Base-by-base conservation (phyloP, 2,329 filamentous ascomycete species). In the Talaromyces sp. region DNA sequence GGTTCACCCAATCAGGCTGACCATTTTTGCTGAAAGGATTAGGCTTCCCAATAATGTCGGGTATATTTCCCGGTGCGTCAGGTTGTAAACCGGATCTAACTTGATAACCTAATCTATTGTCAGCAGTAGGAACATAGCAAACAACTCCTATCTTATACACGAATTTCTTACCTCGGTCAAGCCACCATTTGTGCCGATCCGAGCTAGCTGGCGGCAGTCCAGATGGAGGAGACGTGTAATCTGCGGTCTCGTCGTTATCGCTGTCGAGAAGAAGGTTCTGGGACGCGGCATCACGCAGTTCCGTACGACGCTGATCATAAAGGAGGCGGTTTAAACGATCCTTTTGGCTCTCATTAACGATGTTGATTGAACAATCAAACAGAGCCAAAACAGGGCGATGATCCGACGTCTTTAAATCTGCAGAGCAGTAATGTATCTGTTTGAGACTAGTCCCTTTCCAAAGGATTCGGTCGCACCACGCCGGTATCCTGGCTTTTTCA, bases 381-480 rank as follows among this genome's bases (percentile, higher is more conserved):
- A 86, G 86, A 13, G 91, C 93, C 75, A 91, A 97, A 0, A 99
- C 93, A 1, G 95, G 95, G n/a, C 93, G 85, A 74, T 99, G 95
- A 70, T 99, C 95, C 0, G 95, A 99, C 72, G 98, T 96, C 13
- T 84, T 85, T 38, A 99, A 80, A 31, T 91, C 87, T 3, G 93
- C 92, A 58, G 85, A 88, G 69, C 90, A 85, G 75, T 99, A 99
- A 32, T 89, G 84, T 11, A 89, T 80, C 72, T 98, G 95, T 49
- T 87, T 86, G 38, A 99, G 82, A 66, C 91, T 93, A 62, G 84
- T 80, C 8, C 95, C 95, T 77, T 93, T 96, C 62, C 90, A 88
- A 9, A 99, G 78, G 52, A 99, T 89, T 41, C 95, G 89, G 75
- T 99, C 95, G 63, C 93, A 97, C 95, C 95, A 99, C 0, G 95